These are phyloP conservation scores for Eustoma russellianum DNA, from an alignment of 257 asterid species.

Conservation along the genomic window DNA sequence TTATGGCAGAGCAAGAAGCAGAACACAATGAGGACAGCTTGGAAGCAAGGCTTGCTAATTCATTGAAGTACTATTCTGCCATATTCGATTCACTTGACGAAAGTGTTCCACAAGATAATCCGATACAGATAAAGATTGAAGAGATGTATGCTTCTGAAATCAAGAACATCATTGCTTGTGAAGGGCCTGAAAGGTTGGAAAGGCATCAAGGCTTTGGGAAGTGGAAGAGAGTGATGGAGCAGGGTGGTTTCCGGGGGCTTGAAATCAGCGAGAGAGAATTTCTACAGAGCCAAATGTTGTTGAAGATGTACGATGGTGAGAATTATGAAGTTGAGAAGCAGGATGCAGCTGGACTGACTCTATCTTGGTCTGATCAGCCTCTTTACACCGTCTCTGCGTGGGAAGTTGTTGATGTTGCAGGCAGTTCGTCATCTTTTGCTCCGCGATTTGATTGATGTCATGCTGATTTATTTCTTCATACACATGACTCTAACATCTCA, in stretches of 20 bases:
- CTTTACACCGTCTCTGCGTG: slow-evolving; percentile 70
- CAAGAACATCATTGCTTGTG: slow-evolving; percentile 61
- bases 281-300: slow-evolving; percentile 64
- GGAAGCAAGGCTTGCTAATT: slow-evolving; percentile 44
- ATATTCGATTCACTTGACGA: slow-evolving; percentile 62
- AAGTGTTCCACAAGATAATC: slow-evolving; percentile 43
- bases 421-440: slow-evolving; percentile 31
- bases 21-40: slow-evolving; percentile 45
- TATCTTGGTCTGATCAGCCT: slow-evolving; percentile 74
- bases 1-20: slow-evolving; percentile 86
- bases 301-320: slow-evolving; percentile 56
- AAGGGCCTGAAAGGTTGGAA: slow-evolving; percentile 71
- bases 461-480: slow-evolving; percentile 2
- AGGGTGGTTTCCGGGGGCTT: slow-evolving; percentile 46
- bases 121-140: slow-evolving; percentile 58
- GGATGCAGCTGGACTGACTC: slow-evolving; percentile 31
- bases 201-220: slow-evolving; percentile 52
- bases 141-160: slow-evolving; percentile 69
- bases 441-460: slow-evolving; percentile 16
- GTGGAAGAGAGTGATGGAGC: slow-evolving; percentile 67
- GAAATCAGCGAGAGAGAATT: slow-evolving; percentile 52
- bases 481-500: no score
- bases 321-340: slow-evolving; percentile 35
- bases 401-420: slow-evolving; percentile 45
- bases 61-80: slow-evolving; percentile 70